Percentiles rank a stretch among this genome's conserved stretches.
These are phyloP conservation scores for Camelina neglecta DNA, from an alignment of 345 rosid genomes.

Conservation along the genomic window DNA sequence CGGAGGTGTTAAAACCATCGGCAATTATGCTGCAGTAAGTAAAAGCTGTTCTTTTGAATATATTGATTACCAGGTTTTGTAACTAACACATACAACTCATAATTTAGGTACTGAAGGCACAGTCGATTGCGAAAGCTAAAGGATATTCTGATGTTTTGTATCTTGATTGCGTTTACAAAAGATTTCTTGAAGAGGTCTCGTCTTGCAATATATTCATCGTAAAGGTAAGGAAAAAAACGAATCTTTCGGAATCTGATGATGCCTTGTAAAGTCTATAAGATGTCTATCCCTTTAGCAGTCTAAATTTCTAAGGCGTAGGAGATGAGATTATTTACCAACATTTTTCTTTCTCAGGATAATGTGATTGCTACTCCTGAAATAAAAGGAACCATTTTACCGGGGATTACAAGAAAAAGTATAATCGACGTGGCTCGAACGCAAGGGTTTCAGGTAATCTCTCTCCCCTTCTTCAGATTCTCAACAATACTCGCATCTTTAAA, in stretches of 20 bases:
- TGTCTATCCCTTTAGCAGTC: neutral
- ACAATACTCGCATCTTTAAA: conserved; percentile 4
- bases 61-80: neutral
- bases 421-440: conserved; percentile 83
- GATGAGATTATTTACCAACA: conserved; percentile 5
- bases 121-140: conserved; percentile 44
- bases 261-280: conserved; percentile 6
- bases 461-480: conserved; percentile 16
- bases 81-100: neutral
- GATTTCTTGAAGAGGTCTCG: conserved; percentile 46
- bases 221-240: conserved; percentile 26
- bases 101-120: conserved; percentile 44
- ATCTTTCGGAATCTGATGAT: neutral
- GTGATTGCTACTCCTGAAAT: conserved; percentile 77
- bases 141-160: conserved; percentile 49
- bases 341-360: conserved; percentile 54
- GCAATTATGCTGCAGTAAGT: conserved; percentile 92
- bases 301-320: neutral
- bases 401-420: conserved; percentile 58
- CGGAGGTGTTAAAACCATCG: conserved; percentile 92
- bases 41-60: neutral
- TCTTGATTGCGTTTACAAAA: conserved; percentile 44
- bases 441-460: conserved; percentile 61
- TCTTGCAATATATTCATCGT: conserved; percentile 49
- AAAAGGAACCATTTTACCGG: conserved; percentile 48